These are phyloP conservation scores for Sphaerulina vaccinii DNA, from an alignment of 2,329 filamentous ascomycete genomes.

Conservation along the genomic window DNA sequence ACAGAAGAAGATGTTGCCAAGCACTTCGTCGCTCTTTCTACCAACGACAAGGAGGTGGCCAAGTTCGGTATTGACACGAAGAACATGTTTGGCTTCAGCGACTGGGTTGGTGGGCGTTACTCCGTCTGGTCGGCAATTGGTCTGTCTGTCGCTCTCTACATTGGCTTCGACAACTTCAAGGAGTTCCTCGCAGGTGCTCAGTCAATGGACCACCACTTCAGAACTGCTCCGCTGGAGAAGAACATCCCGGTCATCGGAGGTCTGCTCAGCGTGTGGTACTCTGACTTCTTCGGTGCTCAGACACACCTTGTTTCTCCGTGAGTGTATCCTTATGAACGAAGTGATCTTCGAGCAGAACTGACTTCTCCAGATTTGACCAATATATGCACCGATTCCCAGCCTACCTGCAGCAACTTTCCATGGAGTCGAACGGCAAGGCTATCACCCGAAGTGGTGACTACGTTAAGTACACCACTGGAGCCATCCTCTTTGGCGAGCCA, in stretches of 20 bases:
- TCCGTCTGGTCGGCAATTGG: constrained; percentile 99
- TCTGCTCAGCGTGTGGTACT: constrained; percentile 96
- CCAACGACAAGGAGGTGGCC: constrained; percentile 90
- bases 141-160: constrained; percentile 87
- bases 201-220: constrained; percentile 98
- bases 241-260: constrained; percentile 94
- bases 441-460: constrained; percentile 84
- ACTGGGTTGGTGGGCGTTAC: constrained; percentile 97
- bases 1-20: constrained; percentile 79
- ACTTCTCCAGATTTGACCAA: constrained; percentile 75
- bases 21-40: constrained; percentile 97
- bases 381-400: constrained; percentile 98
- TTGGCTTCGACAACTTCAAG: constrained; percentile 97
- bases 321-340: constrained; percentile 41
- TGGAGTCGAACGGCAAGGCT: constrained; percentile 99
- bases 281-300: constrained; percentile 96
- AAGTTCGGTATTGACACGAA: constrained; percentile 98
- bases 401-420: constrained; percentile 97
- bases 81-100: constrained; percentile 99
- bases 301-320: constrained; percentile 95
- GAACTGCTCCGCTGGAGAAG: constrained; percentile 80
- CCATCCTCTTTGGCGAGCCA: constrained; percentile 95
- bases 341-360: constrained; percentile 16
- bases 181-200: constrained; percentile 92
- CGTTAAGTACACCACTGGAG: constrained; percentile 95